Conservation (phyloP, 129 eudicot genomes). For the Escallonia herrerae region DNA sequence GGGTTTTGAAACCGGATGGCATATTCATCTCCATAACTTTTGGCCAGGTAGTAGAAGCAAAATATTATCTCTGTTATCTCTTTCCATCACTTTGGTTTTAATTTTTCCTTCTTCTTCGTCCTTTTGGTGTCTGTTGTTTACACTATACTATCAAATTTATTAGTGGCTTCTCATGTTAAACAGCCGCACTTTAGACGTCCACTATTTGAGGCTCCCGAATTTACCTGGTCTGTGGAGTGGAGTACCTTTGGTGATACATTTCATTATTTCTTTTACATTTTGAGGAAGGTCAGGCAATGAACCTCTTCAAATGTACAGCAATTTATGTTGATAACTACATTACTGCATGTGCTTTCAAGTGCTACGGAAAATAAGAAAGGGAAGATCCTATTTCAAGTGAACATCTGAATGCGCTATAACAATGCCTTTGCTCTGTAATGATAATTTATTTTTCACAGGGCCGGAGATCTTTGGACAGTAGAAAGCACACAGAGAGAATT, state of each 20-base stretch:
- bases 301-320: no score
- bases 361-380: not conserved
- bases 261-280: conserved; percentile 80
- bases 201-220: conserved; percentile 57
- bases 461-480: conserved; percentile 26
- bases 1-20: conserved; percentile 81
- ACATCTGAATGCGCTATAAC: not conserved
- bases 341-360: not conserved
- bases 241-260: conserved; percentile 92
- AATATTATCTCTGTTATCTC: not conserved
- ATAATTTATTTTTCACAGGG: conserved; percentile 41
- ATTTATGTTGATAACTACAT: no score
- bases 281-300: conserved; percentile 61
- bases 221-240: conserved; percentile 85
- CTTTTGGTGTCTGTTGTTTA: no score
- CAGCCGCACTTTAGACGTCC: conserved; percentile 98
- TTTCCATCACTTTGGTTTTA: not conserved
- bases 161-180: conserved; percentile 5
- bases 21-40: conserved; percentile 84
- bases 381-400: no score
- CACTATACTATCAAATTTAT: not conserved
- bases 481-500: conserved; percentile 18
- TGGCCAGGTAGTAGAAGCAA: conserved; percentile 65
- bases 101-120: not conserved
- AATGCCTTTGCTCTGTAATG: not conserved